These are phyloP conservation scores for Cyclotella sp. DNA, from an alignment of 108 stramenopile species.

Conservation along the genomic window DNA sequence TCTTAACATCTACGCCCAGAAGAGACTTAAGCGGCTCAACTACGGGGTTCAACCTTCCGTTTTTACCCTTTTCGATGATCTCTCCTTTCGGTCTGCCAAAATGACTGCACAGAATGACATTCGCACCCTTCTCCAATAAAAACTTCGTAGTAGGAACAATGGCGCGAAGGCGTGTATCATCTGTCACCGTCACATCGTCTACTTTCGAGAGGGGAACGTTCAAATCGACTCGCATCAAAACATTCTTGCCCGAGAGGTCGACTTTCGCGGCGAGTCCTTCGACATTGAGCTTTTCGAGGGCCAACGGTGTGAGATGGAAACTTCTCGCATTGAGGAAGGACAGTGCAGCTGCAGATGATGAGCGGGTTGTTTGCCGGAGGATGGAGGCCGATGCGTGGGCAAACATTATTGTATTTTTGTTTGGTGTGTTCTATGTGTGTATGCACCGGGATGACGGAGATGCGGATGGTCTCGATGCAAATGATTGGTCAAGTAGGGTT, in stretches of 20 bases:
- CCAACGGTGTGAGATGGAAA: conserved; percentile 58
- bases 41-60: conserved; percentile 84
- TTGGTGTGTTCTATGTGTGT: not conserved
- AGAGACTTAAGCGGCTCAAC: conserved; percentile 72
- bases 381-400: conserved; percentile 9
- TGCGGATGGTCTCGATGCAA: no score
- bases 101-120: conserved; percentile 89
- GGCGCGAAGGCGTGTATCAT: conserved; percentile 89
- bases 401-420: conserved; percentile 18
- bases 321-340: conserved; percentile 19
- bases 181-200: conserved; percentile 87
- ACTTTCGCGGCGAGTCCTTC: conserved; percentile 80
- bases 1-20: conserved; percentile 70
- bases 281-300: conserved; percentile 78
- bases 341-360: not conserved
- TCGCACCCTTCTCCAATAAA: conserved; percentile 88
- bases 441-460: not conserved
- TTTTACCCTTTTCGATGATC: conserved; percentile 90
- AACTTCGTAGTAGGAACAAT: conserved; percentile 90
- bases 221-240: conserved; percentile 89
- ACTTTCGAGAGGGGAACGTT: conserved; percentile 90
- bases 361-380: conserved; percentile 11
- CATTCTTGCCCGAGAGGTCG: conserved; percentile 79
- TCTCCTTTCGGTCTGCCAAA: conserved; percentile 93
- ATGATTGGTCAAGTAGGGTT: no score